Conservation (phyloP, 306 rosid genomes). For the Canavalia gladiata region DNA sequence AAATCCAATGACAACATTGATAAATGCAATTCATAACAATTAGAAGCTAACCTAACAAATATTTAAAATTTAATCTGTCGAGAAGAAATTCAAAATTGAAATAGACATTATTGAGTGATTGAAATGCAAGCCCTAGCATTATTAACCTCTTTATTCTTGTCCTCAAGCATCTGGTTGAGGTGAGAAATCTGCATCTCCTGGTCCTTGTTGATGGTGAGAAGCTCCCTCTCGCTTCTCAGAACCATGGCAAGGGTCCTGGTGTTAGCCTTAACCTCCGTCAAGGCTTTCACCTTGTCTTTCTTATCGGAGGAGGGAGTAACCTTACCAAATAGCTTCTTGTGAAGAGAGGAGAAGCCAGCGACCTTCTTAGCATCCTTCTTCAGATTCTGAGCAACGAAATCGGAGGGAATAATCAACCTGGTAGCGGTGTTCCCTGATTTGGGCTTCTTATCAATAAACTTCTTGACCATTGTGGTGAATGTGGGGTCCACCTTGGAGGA, state of each 20-base stretch:
- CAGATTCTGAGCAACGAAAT: conserved; percentile 68
- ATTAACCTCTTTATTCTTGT: conserved; percentile 79
- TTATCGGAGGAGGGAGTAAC: conserved; percentile 46
- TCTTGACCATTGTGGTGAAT: conserved; percentile 78
- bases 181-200: conserved; percentile 67
- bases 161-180: conserved; percentile 68
- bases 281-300: conserved; percentile 76
- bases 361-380: conserved; percentile 75
- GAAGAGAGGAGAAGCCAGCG: conserved; percentile 65
- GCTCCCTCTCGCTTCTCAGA: conserved; percentile 95
- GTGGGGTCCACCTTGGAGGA: conserved; percentile 68
- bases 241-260: conserved; percentile 95
- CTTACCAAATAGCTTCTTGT: conserved; percentile 85
- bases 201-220: conserved; percentile 71
- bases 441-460: conserved; percentile 72
- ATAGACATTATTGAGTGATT: not conserved
- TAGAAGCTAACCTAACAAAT: not conserved
- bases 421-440: conserved; percentile 43
- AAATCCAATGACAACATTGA: not conserved
- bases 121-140: not conserved
- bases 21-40: not conserved
- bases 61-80: not conserved
- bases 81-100: not conserved
- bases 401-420: conserved; percentile 70
- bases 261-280: conserved; percentile 91